A percentile compares a stretch with the other conserved stretches of the same genome.
Conservation (phyloP, 768 basidiomycete genomes). For the Trametes meyenii region DNA sequence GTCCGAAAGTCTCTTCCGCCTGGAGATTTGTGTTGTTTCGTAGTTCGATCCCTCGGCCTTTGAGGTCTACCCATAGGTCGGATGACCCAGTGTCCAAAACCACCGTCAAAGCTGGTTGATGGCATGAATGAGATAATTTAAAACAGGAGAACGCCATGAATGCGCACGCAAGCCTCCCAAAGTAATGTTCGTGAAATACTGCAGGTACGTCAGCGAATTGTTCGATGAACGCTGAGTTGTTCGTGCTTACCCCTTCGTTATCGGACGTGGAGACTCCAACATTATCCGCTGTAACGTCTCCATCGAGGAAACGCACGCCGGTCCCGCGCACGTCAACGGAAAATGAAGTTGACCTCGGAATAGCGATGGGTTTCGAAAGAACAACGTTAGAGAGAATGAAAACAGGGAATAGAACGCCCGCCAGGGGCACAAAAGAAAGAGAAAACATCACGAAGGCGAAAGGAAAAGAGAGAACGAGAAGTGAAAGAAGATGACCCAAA, state of each 20-base stretch:
- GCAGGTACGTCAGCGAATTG: neutral
- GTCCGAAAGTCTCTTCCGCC: slow-evolving; percentile 40
- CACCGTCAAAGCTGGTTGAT: slow-evolving; percentile 31
- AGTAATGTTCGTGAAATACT: slow-evolving; percentile 10
- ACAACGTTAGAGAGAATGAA: neutral
- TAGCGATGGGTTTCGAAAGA: neutral
- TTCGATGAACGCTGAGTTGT: neutral
- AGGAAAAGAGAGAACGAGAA: neutral
- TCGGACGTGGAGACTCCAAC: neutral
- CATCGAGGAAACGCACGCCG: neutral
- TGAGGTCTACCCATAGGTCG: slow-evolving; percentile 36
- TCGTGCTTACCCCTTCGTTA: neutral
- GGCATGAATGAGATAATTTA: neutral
- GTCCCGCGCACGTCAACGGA: neutral
- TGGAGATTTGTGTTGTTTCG: slow-evolving; percentile 36
- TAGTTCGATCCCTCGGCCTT: slow-evolving; percentile 26
- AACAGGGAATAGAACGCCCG: neutral
- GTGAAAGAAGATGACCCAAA: neutral
- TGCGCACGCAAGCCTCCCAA: slow-evolving; percentile 13
- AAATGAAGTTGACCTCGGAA: neutral
- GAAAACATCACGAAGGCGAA: neutral
- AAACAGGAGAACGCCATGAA: too few relatives aligned
- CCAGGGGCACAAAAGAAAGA: slow-evolving; percentile 5
- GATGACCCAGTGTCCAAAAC: slow-evolving; percentile 40
- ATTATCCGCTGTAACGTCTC: neutral